A percentile compares a stretch with the other conserved stretches of the same genome.
Conservation (phyloP, 1,139 yeast species). For the Kluyveromyces sp. region DNA sequence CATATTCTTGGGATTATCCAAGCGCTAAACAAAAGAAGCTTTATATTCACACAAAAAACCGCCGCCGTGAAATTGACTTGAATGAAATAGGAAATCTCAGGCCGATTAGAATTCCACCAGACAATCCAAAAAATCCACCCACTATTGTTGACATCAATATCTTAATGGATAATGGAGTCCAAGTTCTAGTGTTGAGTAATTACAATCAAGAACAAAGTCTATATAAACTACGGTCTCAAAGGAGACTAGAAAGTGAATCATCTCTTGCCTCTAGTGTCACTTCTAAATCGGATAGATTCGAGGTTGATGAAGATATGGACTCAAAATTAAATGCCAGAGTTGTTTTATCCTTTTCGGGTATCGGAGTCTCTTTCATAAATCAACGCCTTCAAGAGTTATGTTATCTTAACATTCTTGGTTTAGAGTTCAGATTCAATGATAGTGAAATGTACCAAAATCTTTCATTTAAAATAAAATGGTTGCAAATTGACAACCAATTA, state of each 20-base stretch:
- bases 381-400: slow-evolving; percentile 67
- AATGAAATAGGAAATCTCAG: slow-evolving; percentile 89
- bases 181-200: slow-evolving; percentile 73
- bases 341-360: slow-evolving; percentile 68
- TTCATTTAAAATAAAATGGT: slow-evolving; percentile 82
- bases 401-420: slow-evolving; percentile 71
- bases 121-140: slow-evolving; percentile 34
- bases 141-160: slow-evolving; percentile 76
- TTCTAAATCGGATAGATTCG: slow-evolving; percentile 46
- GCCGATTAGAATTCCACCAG: slow-evolving; percentile 70
- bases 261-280: slow-evolving; percentile 29
- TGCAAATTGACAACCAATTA: slow-evolving; percentile 87
- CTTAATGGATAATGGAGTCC: slow-evolving; percentile 94
- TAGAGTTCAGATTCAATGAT: slow-evolving; percentile 74
- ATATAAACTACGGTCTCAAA: slow-evolving; percentile 41
- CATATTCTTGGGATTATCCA: slow-evolving; percentile 97
- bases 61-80: slow-evolving; percentile 71
- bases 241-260: slow-evolving; percentile 6
- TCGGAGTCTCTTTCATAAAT: slow-evolving; percentile 81
- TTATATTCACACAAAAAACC: slow-evolving; percentile 60
- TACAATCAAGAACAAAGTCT: slow-evolving; percentile 73
- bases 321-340: slow-evolving; percentile 59
- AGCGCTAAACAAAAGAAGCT: slow-evolving; percentile 81
- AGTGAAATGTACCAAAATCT: slow-evolving; percentile 78
- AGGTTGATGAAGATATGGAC: slow-evolving; percentile 51